phyloP scores from a whole-genome alignment of 192 early-diverging fungal species.

The Backusella psychrophila region DNA sequence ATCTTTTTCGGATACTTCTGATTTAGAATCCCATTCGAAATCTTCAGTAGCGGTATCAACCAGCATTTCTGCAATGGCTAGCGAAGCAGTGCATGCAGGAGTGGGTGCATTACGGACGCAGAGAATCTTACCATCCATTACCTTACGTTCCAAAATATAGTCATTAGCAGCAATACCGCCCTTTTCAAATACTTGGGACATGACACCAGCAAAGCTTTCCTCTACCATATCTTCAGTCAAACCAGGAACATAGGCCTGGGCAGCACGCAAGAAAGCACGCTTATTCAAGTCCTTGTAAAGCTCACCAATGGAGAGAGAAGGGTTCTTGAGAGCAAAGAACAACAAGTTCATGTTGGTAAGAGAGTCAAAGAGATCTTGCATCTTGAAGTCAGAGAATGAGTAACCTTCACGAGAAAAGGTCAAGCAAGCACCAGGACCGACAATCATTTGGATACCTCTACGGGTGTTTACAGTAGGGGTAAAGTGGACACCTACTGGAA shows the following conservation, averaged over 20 bases:
- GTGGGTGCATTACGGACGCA: constrained; percentile 38
- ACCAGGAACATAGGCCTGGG: constrained; percentile 27
- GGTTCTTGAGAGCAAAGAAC: constrained; percentile 34
- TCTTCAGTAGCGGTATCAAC: constrained; percentile 31
- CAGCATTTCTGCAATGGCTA: constrained; percentile 36
- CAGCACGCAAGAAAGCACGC: constrained; percentile 28
- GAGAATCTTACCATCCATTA: constrained; percentile 28
- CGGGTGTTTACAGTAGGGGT: constrained; percentile 31
- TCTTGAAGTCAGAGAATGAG: constrained; percentile 21
- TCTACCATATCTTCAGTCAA: constrained; percentile 37
- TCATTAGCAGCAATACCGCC: constrained; percentile 35
- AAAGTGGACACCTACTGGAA: constrained; percentile 37
- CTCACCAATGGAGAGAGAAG: constrained; percentile 27
- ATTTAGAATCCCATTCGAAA: constrained; percentile 24
- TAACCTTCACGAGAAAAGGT: constrained; percentile 40
- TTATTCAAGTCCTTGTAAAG: constrained; percentile 37
- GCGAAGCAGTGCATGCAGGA: constrained; percentile 35
- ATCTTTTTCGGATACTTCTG: neutral
- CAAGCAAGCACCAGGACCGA: constrained; percentile 35
- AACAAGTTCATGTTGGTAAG: constrained; percentile 27
- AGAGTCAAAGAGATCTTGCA: constrained; percentile 20
- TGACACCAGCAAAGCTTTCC: constrained; percentile 36
- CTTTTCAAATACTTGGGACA: constrained; percentile 33
- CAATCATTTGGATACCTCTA: constrained; percentile 33
- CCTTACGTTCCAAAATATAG: constrained; percentile 36